Conservation (phyloP, 805 yeast genomes). For the Yarrowia sp. region DNA sequence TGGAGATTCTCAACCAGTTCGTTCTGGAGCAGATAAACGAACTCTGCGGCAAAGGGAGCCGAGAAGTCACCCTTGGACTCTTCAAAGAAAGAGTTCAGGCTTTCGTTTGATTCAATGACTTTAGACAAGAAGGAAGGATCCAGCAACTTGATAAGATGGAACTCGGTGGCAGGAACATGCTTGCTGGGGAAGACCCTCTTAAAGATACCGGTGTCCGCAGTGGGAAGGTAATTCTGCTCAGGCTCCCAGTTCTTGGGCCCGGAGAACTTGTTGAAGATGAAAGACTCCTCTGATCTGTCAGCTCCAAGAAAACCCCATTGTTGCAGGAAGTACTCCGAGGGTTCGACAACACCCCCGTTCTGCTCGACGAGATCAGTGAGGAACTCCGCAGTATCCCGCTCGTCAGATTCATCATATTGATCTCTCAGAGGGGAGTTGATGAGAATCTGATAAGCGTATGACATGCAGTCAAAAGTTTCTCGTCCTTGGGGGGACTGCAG, state of each 20-base stretch:
- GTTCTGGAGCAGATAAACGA: constrained; percentile 1
- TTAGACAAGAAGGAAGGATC: background rate
- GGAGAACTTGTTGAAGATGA: constrained; percentile 7
- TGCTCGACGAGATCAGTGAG: constrained; percentile 15
- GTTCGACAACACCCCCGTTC: constrained; percentile 10
- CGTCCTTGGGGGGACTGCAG: constrained; percentile 6
- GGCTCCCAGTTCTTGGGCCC: background rate
- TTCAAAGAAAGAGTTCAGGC: background rate
- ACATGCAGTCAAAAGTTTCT: constrained; percentile 15
- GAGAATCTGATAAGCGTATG: constrained; percentile 15
- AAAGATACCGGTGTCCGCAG: background rate
- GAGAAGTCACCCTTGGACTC: background rate
- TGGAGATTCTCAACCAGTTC: background rate
- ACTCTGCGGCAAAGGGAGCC: constrained; percentile 2
- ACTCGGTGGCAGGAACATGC: background rate
- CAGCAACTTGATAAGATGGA: background rate
- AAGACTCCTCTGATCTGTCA: background rate
- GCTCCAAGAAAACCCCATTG: constrained; percentile 14
- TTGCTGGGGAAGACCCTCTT: constrained; percentile 5
- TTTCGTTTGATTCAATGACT: background rate
- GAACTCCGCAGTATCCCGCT: background rate
- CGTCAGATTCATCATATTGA: constrained; percentile 4
- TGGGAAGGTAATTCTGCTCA: background rate
- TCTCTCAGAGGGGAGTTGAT: background rate
- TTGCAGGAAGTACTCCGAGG: constrained; percentile 10